These are phyloP conservation scores for Fraxinus dipetala DNA, from an alignment of 305 asterid species.

Conservation along the genomic window DNA sequence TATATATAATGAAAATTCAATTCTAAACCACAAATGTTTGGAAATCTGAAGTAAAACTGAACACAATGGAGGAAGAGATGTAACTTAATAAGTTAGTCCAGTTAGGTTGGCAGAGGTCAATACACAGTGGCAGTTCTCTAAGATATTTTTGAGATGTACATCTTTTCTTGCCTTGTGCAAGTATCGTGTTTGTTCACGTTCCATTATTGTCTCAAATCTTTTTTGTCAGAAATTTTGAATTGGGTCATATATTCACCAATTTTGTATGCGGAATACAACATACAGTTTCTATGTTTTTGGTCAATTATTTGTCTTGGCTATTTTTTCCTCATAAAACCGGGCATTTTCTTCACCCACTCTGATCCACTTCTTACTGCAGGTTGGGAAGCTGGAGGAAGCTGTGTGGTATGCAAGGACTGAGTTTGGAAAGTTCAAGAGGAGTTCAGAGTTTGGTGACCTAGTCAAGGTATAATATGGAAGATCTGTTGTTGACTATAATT, in stretches of 20 bases:
- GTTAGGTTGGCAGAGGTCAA: neutral
- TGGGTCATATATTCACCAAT: neutral
- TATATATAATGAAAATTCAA: neutral
- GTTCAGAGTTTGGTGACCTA: constrained; percentile 53
- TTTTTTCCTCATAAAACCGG: neutral
- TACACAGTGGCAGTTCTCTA: neutral
- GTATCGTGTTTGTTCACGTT: neutral
- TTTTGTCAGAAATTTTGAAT: neutral
- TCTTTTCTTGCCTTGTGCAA: constrained; percentile 12
- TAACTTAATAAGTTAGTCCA: neutral
- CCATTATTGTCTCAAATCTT: neutral
- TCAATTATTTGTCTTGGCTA: neutral
- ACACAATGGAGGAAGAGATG: neutral
- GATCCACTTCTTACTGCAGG: constrained; percentile 38
- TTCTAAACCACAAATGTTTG: neutral
- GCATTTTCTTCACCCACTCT: constrained; percentile 15
- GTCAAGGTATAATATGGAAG: constrained; percentile 51
- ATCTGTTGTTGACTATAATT: neutral
- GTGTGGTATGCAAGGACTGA: constrained; percentile 61
- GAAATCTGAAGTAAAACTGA: neutral
- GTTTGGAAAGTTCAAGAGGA: constrained; percentile 58
- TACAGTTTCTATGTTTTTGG: neutral
- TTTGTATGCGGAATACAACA: neutral
- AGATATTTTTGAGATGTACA: neutral
- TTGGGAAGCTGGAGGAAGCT: constrained; percentile 68